Evolutionary conservation across 352 stramenopile genomes (phyloP).

Genomic region (Saprolegnia diclina): DNA sequence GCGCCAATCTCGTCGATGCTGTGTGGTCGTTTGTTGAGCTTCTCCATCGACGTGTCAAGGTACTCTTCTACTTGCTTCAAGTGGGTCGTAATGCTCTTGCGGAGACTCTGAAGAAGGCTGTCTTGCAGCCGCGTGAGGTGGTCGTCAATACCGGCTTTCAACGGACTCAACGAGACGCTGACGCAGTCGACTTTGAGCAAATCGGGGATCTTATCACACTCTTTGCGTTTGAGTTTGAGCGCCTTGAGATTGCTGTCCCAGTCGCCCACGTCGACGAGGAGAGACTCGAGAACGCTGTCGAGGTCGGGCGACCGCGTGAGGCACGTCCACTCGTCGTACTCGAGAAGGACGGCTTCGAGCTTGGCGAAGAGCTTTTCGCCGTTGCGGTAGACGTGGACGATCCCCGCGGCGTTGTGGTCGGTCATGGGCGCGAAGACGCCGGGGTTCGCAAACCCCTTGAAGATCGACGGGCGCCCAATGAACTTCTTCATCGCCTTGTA

Average conservation of each 20-base stretch:
- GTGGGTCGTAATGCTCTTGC: conserved; percentile 69
- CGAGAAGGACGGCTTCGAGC: conserved; percentile 57
- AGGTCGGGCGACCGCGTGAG: conserved; percentile 51
- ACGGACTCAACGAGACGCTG: conserved; percentile 71
- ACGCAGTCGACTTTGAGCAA: conserved; percentile 90
- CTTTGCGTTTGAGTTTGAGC: conserved; percentile 84
- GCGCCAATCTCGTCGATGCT: conserved; percentile 90
- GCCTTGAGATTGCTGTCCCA: conserved; percentile 90
- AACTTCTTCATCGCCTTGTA: conserved; percentile 95
- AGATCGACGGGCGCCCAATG: conserved; percentile 84
- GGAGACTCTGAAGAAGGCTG: conserved; percentile 73
- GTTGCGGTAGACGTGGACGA: conserved; percentile 87
- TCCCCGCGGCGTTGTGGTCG: conserved; percentile 73
- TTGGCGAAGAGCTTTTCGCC: conserved; percentile 87
- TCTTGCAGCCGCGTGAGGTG: conserved; percentile 84
- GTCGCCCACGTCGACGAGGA: conserved; percentile 57
- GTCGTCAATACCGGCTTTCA: conserved; percentile 86
- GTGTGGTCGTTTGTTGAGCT: conserved; percentile 79
- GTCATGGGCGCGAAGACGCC: conserved; percentile 87
- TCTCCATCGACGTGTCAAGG: conserved; percentile 83
- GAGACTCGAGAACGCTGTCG: conserved; percentile 72
- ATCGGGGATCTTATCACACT: conserved; percentile 90
- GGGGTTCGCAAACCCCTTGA: conserved; percentile 83
- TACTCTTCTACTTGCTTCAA: conserved; percentile 86
- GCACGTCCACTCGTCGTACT: conserved; percentile 83